These are phyloP conservation scores for Sporothrix dimorphospora DNA, from an alignment of 2,329 filamentous ascomycete genomes.

Conservation along the genomic window DNA sequence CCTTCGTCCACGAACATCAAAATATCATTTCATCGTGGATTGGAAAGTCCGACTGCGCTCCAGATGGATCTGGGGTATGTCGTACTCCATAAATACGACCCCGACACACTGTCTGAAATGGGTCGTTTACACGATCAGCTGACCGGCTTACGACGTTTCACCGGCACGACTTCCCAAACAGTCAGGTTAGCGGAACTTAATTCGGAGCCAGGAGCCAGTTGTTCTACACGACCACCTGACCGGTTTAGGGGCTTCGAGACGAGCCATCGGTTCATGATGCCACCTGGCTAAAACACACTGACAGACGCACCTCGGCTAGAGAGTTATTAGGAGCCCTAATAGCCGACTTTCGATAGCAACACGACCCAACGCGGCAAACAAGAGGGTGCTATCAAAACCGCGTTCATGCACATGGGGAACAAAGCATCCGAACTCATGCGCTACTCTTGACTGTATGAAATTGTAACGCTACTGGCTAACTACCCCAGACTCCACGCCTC, in stretches of 20 bases:
- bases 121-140: neutral
- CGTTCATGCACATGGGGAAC: neutral
- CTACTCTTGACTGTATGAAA: neutral
- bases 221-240: neutral
- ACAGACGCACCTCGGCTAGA: too few species aligned
- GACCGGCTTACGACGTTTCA: neutral
- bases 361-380: too few species aligned
- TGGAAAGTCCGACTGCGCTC: neutral
- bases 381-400: neutral
- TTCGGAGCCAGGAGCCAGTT: neutral
- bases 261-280: too few species aligned
- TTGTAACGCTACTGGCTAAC: neutral
- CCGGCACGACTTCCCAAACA: neutral
- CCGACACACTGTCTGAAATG: neutral
- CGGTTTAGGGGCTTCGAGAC: neutral
- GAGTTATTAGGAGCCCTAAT: too few species aligned
- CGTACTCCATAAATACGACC: neutral
- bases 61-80: neutral
- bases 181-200: neutral
- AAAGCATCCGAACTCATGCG: neutral
- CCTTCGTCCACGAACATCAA: neutral
- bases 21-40: neutral
- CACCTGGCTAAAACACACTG: neutral
- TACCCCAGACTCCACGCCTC: neutral
- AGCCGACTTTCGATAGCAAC: too few species aligned